These are phyloP conservation scores for Calocera viscosa DNA, from an alignment of 768 basidiomycete genomes.

Conservation along the genomic window DNA sequence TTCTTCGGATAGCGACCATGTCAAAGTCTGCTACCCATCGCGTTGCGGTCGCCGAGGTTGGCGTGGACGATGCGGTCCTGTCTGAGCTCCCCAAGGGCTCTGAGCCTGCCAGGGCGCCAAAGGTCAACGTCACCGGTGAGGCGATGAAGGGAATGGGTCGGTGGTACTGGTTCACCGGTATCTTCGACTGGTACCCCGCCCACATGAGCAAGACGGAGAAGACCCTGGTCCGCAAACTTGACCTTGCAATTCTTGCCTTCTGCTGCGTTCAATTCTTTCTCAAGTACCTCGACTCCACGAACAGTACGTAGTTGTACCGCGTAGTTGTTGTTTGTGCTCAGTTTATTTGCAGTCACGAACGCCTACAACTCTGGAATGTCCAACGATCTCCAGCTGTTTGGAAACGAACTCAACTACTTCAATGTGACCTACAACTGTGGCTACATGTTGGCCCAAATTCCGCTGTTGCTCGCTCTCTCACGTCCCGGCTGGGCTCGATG, in stretches of 20 bases:
- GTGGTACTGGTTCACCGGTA: slow-evolving; percentile 7
- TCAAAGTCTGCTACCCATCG: not conserved
- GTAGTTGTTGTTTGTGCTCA: not conserved
- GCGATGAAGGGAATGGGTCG: not conserved
- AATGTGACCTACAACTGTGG: slow-evolving; percentile 5
- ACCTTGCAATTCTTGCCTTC: not conserved
- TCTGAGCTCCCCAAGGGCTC: not conserved
- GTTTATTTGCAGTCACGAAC: slow-evolving; percentile 34
- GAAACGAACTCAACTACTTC: slow-evolving; percentile 43
- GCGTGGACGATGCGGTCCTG: not conserved
- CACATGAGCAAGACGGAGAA: not conserved
- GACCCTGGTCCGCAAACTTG: not conserved
- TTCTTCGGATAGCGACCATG: not conserved
- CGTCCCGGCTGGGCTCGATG: slow-evolving; percentile 4
- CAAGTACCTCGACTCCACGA: not conserved
- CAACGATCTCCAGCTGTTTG: slow-evolving; percentile 53
- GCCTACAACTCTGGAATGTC: slow-evolving; percentile 69
- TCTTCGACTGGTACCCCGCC: slow-evolving; percentile 1
- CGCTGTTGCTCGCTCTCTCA: not conserved
- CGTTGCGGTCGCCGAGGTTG: not conserved
- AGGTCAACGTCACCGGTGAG: not conserved
- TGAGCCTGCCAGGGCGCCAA: not conserved
- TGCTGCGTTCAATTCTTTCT: slow-evolving; percentile 4
- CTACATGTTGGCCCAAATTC: slow-evolving; percentile 2
- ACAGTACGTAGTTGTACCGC: not conserved